phyloP scores from a whole-genome alignment of 495 filamentous ascomycete species.

The Penicillium fimorum region DNA sequence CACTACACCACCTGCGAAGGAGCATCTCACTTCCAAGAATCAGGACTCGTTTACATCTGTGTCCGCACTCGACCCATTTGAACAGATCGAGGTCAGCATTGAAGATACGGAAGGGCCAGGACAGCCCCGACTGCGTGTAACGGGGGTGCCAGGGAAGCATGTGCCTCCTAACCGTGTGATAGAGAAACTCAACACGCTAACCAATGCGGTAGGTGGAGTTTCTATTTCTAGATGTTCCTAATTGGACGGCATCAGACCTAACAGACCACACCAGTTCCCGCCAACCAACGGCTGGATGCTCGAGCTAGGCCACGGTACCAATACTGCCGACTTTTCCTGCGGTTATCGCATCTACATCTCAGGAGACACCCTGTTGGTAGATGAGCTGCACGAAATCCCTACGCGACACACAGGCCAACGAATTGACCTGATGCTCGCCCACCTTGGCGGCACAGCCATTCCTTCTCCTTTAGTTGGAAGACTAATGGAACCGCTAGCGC shows the following conservation, averaged over 20 bases:
- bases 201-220: conserved; percentile 49
- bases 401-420: conserved; percentile 44
- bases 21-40: conserved; percentile 43
- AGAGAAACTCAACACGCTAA: conserved; percentile 53
- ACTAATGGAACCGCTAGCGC: conserved; percentile 43
- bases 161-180: conserved; percentile 52
- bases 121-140: conserved; percentile 51
- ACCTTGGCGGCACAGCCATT: conserved; percentile 65
- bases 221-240: background rate
- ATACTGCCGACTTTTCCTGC: conserved; percentile 34
- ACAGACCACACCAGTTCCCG: conserved; percentile 42
- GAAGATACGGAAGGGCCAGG: conserved; percentile 10
- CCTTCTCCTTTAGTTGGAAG: conserved; percentile 47
- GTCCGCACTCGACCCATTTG: conserved; percentile 53
- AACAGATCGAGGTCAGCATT: conserved; percentile 53
- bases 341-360: conserved; percentile 71
- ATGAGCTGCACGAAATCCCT: conserved; percentile 62
- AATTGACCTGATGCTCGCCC: conserved; percentile 70
- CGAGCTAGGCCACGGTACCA: conserved; percentile 53
- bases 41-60: conserved; percentile 55
- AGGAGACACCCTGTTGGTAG: conserved; percentile 66
- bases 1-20: conserved; percentile 62
- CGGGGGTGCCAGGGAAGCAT: conserved; percentile 70
- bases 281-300: conserved; percentile 74
- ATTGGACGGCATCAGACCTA: background rate